Conservation (phyloP, 768 basidiomycete species). For the Mycena belliarum region DNA sequence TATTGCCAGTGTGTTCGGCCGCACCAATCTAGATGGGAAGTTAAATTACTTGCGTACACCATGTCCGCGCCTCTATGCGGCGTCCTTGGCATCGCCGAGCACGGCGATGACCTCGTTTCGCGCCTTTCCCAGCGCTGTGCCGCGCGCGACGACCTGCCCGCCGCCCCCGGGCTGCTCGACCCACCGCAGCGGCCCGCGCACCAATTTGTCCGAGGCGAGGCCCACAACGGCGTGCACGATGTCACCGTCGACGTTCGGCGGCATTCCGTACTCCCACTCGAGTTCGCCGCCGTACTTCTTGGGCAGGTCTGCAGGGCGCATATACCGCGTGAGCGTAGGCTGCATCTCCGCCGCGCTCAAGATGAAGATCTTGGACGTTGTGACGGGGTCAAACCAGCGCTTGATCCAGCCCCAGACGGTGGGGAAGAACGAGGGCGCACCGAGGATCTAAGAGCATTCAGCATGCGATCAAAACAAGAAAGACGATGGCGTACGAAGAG, state of each 20-base stretch:
- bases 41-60: not conserved
- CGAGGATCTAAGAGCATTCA: conserved; percentile 38
- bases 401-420: conserved; percentile 64
- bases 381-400: conserved; percentile 58
- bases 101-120: conserved; percentile 15
- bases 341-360: conserved; percentile 42
- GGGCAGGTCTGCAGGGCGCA: conserved; percentile 49
- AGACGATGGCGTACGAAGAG: conserved; percentile 26
- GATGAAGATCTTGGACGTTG: conserved; percentile 57
- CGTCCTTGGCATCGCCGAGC: not conserved
- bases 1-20: not conserved
- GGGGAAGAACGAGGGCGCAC: conserved; percentile 61
- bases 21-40: not conserved
- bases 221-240: conserved; percentile 32
- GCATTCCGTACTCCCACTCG: conserved; percentile 53
- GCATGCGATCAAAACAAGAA: no score
- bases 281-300: conserved; percentile 56
- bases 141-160: conserved; percentile 15
- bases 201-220: conserved; percentile 39
- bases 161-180: conserved; percentile 1
- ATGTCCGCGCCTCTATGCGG: not conserved
- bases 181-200: conserved; percentile 26
- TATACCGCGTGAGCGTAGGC: conserved; percentile 38
- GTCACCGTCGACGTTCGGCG: conserved; percentile 46
- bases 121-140: conserved; percentile 7